These are phyloP conservation scores for Corymbia citriodora DNA, from an alignment of 441 rosid genomes.

Conservation along the genomic window DNA sequence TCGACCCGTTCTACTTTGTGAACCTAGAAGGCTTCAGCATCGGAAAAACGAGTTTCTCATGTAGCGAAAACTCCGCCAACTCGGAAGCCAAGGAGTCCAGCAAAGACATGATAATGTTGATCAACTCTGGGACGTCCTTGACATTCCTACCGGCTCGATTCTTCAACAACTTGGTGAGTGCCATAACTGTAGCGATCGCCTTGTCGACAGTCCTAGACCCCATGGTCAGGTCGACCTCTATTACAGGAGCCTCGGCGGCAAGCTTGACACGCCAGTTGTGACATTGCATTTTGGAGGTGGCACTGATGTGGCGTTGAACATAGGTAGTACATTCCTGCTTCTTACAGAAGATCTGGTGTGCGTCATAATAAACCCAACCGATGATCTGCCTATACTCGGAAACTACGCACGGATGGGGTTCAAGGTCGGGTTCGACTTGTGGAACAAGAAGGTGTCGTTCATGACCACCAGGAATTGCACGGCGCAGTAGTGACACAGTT, in stretches of 20 bases:
- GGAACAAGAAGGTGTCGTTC: too few relatives aligned
- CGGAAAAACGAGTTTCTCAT: neutral
- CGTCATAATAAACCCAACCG: neutral
- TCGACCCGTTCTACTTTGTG: neutral
- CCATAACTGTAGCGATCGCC: neutral
- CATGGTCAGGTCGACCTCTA: neutral
- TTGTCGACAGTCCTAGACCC: neutral
- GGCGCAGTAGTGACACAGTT: too few relatives aligned
- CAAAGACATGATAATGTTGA: neutral
- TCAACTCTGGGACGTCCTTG: neutral
- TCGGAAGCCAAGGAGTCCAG: too few relatives aligned
- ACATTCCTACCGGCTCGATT: neutral
- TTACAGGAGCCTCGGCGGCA: neutral
- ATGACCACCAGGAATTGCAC: too few relatives aligned
- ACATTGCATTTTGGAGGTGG: neutral
- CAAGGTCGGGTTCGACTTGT: too few relatives aligned
- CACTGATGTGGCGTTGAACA: neutral
- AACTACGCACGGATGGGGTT: neutral
- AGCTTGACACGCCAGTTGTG: neutral
- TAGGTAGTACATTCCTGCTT: neutral
- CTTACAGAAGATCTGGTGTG: neutral
- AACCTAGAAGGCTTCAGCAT: neutral
- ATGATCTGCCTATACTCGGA: neutral
- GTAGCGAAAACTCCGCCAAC: neutral
- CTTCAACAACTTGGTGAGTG: neutral